Conservation (phyloP, 208 protist species). For the Acanthamoeba royreba region DNA sequence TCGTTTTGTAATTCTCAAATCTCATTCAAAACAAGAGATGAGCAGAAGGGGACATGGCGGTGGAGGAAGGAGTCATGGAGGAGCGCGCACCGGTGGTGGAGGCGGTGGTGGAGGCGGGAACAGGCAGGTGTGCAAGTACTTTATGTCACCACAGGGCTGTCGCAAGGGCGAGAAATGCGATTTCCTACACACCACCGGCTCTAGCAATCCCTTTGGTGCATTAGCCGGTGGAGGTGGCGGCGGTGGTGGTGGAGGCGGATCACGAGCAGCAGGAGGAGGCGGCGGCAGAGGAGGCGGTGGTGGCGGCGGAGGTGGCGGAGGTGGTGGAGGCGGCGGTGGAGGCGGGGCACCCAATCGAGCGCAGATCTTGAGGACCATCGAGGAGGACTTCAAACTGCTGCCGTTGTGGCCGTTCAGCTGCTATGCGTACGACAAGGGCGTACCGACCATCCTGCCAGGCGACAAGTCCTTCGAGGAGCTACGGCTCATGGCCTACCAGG, state of each 20-base stretch:
- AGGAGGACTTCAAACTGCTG: not conserved
- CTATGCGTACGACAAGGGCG: not conserved
- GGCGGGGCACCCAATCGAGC: not conserved
- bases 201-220: not conserved
- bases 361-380: not conserved
- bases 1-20: not conserved
- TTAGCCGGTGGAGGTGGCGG: not conserved
- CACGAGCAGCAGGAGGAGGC: not conserved
- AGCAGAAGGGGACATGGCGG: not conserved
- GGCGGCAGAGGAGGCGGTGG: not conserved
- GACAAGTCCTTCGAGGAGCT: not conserved
- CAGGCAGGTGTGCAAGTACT: not conserved
- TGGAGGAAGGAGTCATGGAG: not conserved
- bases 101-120: not conserved
- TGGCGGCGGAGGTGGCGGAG: not conserved
- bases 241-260: not conserved
- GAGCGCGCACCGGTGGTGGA: not conserved
- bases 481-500: not conserved
- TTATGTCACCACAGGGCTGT: not conserved
- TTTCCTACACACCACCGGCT: not conserved
- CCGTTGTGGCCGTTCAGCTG: not conserved
- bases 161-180: not conserved
- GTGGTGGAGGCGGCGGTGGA: not conserved
- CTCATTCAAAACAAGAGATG: not conserved
- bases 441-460: not conserved